Base-by-base conservation (phyloP, 176 grass and related monocot genomes). In the Musa acuminata region DNA sequence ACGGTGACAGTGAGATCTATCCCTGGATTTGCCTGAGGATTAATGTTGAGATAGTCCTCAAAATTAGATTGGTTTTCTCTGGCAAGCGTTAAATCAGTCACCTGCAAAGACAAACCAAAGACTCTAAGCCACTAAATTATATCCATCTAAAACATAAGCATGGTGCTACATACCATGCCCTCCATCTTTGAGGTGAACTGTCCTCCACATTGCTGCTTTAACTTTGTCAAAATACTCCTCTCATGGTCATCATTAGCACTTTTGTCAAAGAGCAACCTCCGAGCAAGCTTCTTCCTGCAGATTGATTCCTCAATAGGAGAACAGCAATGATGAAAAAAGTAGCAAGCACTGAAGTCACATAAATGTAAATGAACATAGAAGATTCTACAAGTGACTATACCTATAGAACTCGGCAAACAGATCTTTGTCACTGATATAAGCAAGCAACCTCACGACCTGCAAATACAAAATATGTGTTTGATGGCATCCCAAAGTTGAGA, bases 1-100 rank as follows among this genome's bases (percentile, higher is more conserved):
- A 95, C 91, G 60, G 91, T 99, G 20, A 95, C 96, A 55, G 88
- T 88, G 78, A 99, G 82, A 74, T 99, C 96, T 79, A 99, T 80
- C 43, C 96, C 91, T 58, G 91, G 86, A 85, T 85, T 91, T 52
- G 78, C 73, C 54, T 89, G 86, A 17, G 74, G 50, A 78, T 86
- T 82, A 67, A 57, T 64, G 21, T 58, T 83, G 13, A 95, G 86
- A 75, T 86, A 95, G 64, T 99, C 96, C 51, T 89, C 96, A 83
- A 95, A 99, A 69, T 86, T 88, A 53, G 84, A 84, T 82, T 95
- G 91, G 54, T 99, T 89, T 72, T 99, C 96, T 66, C 88, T 84
- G 74, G 96, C 88, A 49, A 95, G 81, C 26, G 91, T 83, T 76
- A 99, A 82, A 83, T 99, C 96, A 51, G 90, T 99, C 62, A 95